Evolutionary conservation across 73 alveolate species (phyloP).

Genomic region (Breviolum minutum): DNA sequence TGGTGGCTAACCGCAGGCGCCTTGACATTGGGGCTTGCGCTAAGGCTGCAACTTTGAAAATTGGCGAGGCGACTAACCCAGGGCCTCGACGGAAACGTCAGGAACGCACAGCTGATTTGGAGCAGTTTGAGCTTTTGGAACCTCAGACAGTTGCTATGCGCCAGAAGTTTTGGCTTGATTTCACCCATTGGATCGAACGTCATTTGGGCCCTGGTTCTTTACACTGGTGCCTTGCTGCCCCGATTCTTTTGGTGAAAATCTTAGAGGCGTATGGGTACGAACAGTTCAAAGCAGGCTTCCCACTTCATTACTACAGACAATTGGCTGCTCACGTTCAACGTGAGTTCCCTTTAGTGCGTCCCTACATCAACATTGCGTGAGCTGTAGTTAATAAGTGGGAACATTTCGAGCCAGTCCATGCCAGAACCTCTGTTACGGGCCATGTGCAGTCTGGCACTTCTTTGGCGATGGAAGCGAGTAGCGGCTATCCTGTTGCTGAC

Average conservation of each 20-base stretch:
- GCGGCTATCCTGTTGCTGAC: background rate
- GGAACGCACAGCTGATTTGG: background rate
- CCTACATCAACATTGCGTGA: background rate
- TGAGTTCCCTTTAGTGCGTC: background rate
- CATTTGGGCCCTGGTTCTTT: background rate
- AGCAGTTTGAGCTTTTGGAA: background rate
- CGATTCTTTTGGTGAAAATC: background rate
- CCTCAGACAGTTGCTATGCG: background rate
- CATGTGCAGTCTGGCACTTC: background rate
- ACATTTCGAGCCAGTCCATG: background rate
- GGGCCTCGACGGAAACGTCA: background rate
- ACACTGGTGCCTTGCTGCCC: background rate
- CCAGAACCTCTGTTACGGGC: background rate
- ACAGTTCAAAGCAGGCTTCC: background rate
- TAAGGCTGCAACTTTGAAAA: background rate
- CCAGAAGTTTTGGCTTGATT: background rate
- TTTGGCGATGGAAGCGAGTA: background rate
- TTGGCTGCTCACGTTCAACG: background rate
- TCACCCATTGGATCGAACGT: background rate
- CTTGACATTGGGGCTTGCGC: background rate
- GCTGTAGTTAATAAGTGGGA: background rate
- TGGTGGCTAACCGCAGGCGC: background rate
- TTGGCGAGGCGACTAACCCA: background rate
- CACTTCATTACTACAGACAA: background rate
- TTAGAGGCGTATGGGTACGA: background rate